Conservation (phyloP, 305 asterid genomes). For the Fraxinus velutina region DNA sequence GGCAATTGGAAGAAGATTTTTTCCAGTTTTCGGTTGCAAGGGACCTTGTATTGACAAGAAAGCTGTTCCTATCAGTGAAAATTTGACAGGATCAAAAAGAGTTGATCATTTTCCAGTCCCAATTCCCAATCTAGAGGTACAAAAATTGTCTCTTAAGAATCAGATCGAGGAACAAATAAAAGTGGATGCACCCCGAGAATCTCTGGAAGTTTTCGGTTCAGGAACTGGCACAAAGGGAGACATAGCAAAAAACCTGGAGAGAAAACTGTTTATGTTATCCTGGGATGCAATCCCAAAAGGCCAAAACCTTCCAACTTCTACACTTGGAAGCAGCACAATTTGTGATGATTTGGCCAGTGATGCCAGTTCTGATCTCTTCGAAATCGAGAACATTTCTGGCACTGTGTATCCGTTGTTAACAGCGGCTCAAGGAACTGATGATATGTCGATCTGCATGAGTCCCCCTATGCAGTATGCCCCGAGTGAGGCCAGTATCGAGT, state of each 20-base stretch:
- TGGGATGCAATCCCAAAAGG: constrained; percentile 79
- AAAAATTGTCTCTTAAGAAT: constrained; percentile 3
- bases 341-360: constrained; percentile 80
- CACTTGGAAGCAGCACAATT: constrained; percentile 27
- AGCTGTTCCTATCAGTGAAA: constrained; percentile 30
- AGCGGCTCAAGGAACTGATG: constrained; percentile 18
- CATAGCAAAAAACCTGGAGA: constrained; percentile 53
- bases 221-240: constrained; percentile 37
- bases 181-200: constrained; percentile 40
- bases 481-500: constrained; percentile 79
- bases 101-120: constrained; percentile 13
- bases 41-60: constrained; percentile 59
- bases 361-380: constrained; percentile 83
- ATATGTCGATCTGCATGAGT: constrained; percentile 45
- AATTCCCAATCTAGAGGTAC: neutral
- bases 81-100: constrained; percentile 22
- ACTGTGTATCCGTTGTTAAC: constrained; percentile 26
- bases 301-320: constrained; percentile 33
- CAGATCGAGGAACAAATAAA: constrained; percentile 3
- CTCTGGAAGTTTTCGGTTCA: constrained; percentile 75
- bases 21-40: constrained; percentile 46
- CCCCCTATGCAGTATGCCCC: constrained; percentile 66
- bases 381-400: constrained; percentile 64
- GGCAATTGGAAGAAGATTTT: constrained; percentile 34
- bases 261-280: constrained; percentile 70